Percentiles rank a stretch among this genome's conserved stretches.
phyloP scores from a whole-genome alignment of 2,329 filamentous ascomycete genomes.

The Scortechinia acanthostroma region DNA sequence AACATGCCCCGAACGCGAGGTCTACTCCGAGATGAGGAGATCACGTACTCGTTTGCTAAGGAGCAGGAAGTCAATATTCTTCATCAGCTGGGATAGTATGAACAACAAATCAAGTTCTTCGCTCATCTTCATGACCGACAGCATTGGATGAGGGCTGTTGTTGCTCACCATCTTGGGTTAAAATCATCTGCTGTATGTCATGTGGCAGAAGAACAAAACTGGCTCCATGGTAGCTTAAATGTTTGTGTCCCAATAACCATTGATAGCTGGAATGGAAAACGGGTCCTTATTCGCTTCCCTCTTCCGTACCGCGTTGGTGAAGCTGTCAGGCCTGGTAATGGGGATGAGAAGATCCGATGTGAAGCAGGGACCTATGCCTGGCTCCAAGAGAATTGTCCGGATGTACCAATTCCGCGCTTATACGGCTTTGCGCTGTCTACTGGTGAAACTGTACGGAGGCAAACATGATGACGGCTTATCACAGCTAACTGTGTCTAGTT shows the following conservation, averaged over 20 bases:
- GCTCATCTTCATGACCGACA: not conserved
- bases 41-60: not conserved
- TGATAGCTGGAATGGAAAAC: slow-evolving; percentile 7
- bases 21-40: too few relatives aligned
- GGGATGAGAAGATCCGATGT: slow-evolving; percentile 29
- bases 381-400: slow-evolving; percentile 24
- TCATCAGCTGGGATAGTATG: not conserved
- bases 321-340: slow-evolving; percentile 21
- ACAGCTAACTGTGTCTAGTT: not conserved
- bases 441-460: slow-evolving; percentile 4
- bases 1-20: too few relatives aligned
- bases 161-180: not conserved
- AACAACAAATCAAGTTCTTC: not conserved
- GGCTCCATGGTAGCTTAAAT: slow-evolving; percentile 24
- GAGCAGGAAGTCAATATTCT: not conserved
- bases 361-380: slow-evolving; percentile 29
- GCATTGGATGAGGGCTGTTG: not conserved
- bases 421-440: slow-evolving; percentile 16
- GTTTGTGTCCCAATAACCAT: slow-evolving; percentile 18
- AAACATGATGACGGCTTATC: too few relatives aligned
- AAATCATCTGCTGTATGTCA: not conserved
- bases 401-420: slow-evolving; percentile 21
- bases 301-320: slow-evolving; percentile 27
- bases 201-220: slow-evolving; percentile 8
- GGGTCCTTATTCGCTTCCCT: slow-evolving; percentile 21